Conservation (phyloP, 73 alveolate species). For the Tetrahymena borealis region DNA sequence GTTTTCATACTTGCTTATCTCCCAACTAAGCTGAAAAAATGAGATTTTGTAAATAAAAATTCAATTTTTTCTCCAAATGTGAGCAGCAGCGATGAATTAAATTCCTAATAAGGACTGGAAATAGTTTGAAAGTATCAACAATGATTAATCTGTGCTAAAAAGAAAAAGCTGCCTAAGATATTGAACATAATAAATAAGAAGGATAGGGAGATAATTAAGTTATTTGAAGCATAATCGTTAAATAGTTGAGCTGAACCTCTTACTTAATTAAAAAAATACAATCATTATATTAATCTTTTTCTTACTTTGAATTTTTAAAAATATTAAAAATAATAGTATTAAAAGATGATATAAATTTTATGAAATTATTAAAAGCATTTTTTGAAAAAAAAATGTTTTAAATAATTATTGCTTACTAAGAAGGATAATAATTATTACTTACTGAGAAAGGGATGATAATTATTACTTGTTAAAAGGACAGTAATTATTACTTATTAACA, state of each 20-base stretch:
- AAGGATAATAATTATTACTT: not conserved
- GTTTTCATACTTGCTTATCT: not conserved
- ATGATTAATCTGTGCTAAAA: not conserved
- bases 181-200: not conserved
- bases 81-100: too few relatives aligned
- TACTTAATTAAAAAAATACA: not conserved
- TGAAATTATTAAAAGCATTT: not conserved
- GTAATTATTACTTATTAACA: not conserved
- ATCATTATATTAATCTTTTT: not conserved
- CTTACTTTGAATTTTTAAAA: not conserved
- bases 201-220: not conserved
- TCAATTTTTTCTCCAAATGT: too few relatives aligned
- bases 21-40: not conserved
- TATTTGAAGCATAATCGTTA: not conserved
- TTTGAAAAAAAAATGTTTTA: not conserved
- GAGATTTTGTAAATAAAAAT: too few relatives aligned
- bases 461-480: slow-evolving; percentile 1
- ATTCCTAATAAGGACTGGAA: not conserved
- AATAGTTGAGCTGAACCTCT: not conserved
- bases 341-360: not conserved
- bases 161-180: not conserved
- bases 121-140: not conserved
- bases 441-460: not conserved
- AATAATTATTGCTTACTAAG: not conserved
- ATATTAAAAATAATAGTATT: not conserved